Percentiles rank a stretch among this genome's conserved stretches.
phyloP scores from a whole-genome alignment of 805 yeast species.

The Wickerhamomyces pijperi region DNA sequence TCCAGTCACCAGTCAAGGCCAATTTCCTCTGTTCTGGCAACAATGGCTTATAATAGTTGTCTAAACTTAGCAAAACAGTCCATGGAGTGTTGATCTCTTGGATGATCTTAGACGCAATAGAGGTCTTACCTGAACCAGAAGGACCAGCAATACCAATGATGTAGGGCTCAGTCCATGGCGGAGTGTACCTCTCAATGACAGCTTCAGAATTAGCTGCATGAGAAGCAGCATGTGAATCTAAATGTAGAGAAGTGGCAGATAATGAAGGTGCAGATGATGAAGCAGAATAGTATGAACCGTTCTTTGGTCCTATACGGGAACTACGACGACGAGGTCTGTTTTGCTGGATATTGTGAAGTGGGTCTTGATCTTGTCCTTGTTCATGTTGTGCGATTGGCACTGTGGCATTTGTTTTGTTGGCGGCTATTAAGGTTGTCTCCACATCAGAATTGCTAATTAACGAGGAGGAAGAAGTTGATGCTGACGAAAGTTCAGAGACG shows the following conservation, averaged over 20 bases:
- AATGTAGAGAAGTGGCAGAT: not conserved
- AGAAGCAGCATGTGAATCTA: not conserved
- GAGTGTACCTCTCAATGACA: conserved; percentile 31
- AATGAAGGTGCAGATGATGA: not conserved
- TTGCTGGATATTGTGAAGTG: no score
- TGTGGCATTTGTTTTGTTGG: no score
- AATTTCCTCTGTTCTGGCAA: conserved; percentile 41
- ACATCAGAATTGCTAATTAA: no score
- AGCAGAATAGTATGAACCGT: not conserved
- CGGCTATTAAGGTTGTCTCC: no score
- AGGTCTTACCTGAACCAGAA: conserved; percentile 89
- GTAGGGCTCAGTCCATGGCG: conserved; percentile 86
- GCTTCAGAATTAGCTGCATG: not conserved
- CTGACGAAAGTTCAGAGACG: no score
- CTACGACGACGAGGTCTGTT: not conserved
- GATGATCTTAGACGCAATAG: conserved; percentile 77
- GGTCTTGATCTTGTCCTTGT: no score
- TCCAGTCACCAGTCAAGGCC: conserved; percentile 67
- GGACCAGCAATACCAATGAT: conserved; percentile 82
- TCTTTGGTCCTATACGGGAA: not conserved
- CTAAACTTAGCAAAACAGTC: conserved; percentile 84
- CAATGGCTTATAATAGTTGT: conserved; percentile 81
- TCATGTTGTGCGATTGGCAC: no score
- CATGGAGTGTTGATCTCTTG: conserved; percentile 79
- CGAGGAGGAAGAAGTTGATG: no score